Percentiles rank a stretch among this genome's conserved stretches.
Conservation (phyloP, 2,329 filamentous ascomycete genomes). For the Aspergillus calidoustus region DNA sequence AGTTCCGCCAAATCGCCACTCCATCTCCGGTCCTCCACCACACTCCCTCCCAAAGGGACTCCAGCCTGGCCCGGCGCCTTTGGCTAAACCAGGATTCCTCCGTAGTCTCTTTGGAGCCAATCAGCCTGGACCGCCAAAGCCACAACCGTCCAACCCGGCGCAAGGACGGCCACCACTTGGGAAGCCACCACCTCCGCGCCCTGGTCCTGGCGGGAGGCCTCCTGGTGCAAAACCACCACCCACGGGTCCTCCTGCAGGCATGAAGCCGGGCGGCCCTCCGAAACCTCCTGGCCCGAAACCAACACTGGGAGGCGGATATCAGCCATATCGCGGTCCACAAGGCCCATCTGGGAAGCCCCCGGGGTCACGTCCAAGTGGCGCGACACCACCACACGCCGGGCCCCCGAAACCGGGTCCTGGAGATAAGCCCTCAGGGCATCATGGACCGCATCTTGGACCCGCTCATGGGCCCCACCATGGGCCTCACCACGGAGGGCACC, state of each 20-base stretch:
- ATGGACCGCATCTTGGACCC: not conserved
- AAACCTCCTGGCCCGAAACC: not conserved
- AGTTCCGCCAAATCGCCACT: not conserved
- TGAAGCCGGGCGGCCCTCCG: not conserved
- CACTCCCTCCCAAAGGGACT: not conserved
- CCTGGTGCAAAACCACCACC: not conserved
- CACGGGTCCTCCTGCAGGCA: not conserved
- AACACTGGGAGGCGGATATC: not conserved
- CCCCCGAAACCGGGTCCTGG: not conserved
- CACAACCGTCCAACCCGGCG: not conserved
- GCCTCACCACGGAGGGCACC: no score
- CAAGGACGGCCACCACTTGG: not conserved
- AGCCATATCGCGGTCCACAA: not conserved
- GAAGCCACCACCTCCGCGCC: not conserved
- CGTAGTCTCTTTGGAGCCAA: not conserved
- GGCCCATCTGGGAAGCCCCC: not conserved
- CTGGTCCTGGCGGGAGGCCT: not conserved
- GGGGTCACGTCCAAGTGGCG: no score
- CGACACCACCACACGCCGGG: no score
- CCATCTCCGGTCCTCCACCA: not conserved
- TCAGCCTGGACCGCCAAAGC: not conserved
- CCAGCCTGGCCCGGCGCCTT: not conserved
- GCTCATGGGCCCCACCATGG: not conserved
- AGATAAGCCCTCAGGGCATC: not conserved
- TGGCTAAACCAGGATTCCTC: not conserved